A percentile compares a stretch with the other conserved stretches of the same genome.
These are phyloP conservation scores for Pelagomonas calceolata DNA, from an alignment of 108 stramenopile genomes.

Conservation along the genomic window DNA sequence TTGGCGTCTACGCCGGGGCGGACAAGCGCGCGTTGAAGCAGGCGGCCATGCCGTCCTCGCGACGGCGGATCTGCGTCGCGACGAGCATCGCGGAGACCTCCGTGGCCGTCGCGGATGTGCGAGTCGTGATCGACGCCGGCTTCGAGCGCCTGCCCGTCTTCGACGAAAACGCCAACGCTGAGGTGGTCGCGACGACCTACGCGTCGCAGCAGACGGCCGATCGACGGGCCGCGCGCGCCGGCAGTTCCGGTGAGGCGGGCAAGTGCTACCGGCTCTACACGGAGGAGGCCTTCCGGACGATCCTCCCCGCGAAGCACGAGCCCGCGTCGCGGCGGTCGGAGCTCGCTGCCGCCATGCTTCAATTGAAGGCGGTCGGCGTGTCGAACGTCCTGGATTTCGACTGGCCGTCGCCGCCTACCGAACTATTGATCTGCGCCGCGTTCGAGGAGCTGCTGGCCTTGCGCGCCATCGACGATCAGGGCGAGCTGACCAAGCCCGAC, in stretches of 20 bases:
- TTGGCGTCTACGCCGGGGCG: too few species aligned
- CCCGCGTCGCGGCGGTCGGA: conserved; percentile 72
- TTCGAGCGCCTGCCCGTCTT: conserved; percentile 85
- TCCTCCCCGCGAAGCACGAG: conserved; percentile 36
- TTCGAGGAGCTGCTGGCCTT: conserved; percentile 30
- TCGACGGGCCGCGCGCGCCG: conserved; percentile 85
- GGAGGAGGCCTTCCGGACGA: conserved; percentile 58
- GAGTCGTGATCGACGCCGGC: conserved; percentile 86
- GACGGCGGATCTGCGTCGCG: conserved; percentile 39
- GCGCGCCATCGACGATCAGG: conserved; percentile 32
- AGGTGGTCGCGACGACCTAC: conserved; percentile 51
- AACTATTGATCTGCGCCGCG: conserved; percentile 20
- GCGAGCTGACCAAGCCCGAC: conserved; percentile 11
- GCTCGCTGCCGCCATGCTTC: conserved; percentile 69
- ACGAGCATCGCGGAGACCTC: conserved; percentile 91
- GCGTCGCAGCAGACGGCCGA: conserved; percentile 73
- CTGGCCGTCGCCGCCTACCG: conserved; percentile 66
- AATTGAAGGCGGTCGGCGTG: conserved; percentile 88
- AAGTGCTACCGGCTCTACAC: conserved; percentile 89
- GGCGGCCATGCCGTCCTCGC: too few species aligned
- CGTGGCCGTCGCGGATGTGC: conserved; percentile 75
- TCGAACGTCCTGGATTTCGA: conserved; percentile 85
- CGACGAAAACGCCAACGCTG: conserved; percentile 67
- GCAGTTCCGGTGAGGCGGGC: conserved; percentile 61
- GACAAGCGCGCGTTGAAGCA: background rate